Percentiles rank a stretch among this genome's conserved stretches.
These are phyloP conservation scores for Coelastrella sp. DNA, from an alignment of 139 green algal species.

Conservation along the genomic window DNA sequence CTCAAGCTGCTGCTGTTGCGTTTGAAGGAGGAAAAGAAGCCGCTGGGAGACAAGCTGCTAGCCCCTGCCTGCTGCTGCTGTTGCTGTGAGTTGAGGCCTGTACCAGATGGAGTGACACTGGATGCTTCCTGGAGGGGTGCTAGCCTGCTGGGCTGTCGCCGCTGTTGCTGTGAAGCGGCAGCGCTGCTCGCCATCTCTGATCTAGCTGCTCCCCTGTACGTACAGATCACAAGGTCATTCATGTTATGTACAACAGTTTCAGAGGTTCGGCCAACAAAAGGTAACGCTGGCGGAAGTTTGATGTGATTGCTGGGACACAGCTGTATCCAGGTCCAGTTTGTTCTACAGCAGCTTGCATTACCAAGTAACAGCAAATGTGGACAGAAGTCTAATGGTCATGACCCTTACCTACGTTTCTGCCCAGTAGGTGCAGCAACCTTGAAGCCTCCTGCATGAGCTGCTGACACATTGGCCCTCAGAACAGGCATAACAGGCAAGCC, in stretches of 20 bases:
- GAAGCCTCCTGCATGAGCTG: background rate
- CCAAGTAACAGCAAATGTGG: too few species aligned
- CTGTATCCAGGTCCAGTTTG: too few species aligned
- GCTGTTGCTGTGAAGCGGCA: background rate
- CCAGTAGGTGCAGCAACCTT: background rate
- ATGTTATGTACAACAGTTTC: too few species aligned
- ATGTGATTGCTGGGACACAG: too few species aligned
- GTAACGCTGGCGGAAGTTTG: too few species aligned
- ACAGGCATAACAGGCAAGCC: constrained; percentile 33
- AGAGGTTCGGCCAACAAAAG: too few species aligned
- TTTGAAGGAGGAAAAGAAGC: background rate
- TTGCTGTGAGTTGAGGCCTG: background rate
- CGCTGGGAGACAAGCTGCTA: background rate
- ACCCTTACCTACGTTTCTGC: background rate
- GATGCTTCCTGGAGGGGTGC: background rate
- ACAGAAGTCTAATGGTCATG: too few species aligned
- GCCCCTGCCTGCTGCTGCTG: background rate
- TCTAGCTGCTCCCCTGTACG: background rate
- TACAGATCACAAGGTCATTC: background rate
- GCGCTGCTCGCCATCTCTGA: background rate
- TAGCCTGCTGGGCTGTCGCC: background rate
- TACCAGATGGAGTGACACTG: background rate
- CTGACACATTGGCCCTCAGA: background rate
- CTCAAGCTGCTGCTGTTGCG: background rate
- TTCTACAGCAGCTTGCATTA: too few species aligned